Conservation (phyloP, 768 basidiomycete species). For the Mycena maculata region DNA sequence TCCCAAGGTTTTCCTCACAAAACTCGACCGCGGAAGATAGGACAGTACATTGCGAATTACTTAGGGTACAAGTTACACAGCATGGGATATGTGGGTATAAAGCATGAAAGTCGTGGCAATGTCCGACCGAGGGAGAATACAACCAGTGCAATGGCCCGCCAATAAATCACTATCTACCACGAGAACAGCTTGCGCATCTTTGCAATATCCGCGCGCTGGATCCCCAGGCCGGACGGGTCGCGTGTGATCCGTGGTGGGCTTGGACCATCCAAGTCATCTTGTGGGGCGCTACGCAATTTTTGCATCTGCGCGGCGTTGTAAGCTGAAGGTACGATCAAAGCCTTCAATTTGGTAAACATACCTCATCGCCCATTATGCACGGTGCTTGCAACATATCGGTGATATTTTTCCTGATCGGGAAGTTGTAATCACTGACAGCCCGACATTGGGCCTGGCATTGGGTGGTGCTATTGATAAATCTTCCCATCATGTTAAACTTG, state of each 20-base stretch:
- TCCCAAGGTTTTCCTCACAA: too few relatives aligned
- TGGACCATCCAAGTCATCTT: constrained; percentile 58
- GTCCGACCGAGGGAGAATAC: constrained; percentile 27
- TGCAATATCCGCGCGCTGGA: constrained; percentile 54
- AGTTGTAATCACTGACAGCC: constrained; percentile 67
- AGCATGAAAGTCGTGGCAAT: constrained; percentile 25
- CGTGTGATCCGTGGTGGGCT: constrained; percentile 35
- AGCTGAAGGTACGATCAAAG: constrained; percentile 12
- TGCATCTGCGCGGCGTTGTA: constrained; percentile 63
- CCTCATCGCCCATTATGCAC: constrained; percentile 78
- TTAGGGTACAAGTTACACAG: constrained; percentile 27
- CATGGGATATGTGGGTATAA: constrained; percentile 29
- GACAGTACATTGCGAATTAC: constrained; percentile 21
- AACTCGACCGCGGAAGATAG: too few relatives aligned
- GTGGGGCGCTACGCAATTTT: constrained; percentile 68
- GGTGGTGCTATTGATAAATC: constrained; percentile 81
- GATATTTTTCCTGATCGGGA: constrained; percentile 67
- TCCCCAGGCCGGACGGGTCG: constrained; percentile 30
- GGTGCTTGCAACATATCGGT: constrained; percentile 65
- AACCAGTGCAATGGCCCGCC: constrained; percentile 18
- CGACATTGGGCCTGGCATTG: constrained; percentile 84
- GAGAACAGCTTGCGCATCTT: constrained; percentile 65
- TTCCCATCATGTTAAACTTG: constrained; percentile 93
- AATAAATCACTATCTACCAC: constrained; percentile 43
- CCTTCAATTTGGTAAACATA: constrained; percentile 44